Percentiles rank a stretch among this genome's conserved stretches.
Evolutionary conservation across 1,284 basidiomycete genomes (phyloP).

Genomic region (Sporisorium sorghi): DNA sequence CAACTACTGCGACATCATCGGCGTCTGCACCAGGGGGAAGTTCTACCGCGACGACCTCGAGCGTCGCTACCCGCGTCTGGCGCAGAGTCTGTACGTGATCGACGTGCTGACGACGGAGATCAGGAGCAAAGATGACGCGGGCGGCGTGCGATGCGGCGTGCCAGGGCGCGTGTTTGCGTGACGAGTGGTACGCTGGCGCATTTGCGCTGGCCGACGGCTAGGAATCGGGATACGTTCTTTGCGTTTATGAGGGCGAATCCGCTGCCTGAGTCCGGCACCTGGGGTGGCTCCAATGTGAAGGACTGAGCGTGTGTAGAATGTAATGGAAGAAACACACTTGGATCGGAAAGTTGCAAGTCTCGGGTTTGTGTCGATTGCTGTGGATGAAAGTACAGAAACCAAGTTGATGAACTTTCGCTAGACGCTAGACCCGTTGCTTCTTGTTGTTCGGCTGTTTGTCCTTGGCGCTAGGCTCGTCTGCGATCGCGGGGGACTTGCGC

Average conservation of each 20-base stretch:
- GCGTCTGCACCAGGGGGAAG: slow-evolving; percentile 31
- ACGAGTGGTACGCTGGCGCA: slow-evolving; percentile 15
- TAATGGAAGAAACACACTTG: no score
- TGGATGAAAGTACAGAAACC: no score
- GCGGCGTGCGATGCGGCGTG: slow-evolving; percentile 16
- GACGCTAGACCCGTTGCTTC: slow-evolving; percentile 27
- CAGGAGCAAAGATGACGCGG: slow-evolving; percentile 20
- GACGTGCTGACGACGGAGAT: slow-evolving; percentile 14
- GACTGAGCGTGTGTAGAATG: no score
- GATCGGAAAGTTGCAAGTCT: no score
- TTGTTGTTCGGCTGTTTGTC: slow-evolving; percentile 14
- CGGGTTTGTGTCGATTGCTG: no score
- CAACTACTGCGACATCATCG: slow-evolving; percentile 36
- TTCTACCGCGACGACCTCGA: slow-evolving; percentile 31
- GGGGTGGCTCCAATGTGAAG: slow-evolving; percentile 18
- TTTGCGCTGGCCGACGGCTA: slow-evolving; percentile 6
- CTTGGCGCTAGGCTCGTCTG: not conserved
- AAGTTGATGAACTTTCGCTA: no score
- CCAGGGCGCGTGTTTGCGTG: slow-evolving; percentile 20
- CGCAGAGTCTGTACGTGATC: slow-evolving; percentile 27
- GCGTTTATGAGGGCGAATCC: slow-evolving; percentile 24
- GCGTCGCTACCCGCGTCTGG: slow-evolving; percentile 20
- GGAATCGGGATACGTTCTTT: slow-evolving; percentile 30
- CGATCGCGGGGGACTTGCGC: slow-evolving; percentile 13
- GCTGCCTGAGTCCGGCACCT: slow-evolving; percentile 20